phyloP scores from a whole-genome alignment of 257 asterid genomes.

The Craterostigma plantagineum region DNA sequence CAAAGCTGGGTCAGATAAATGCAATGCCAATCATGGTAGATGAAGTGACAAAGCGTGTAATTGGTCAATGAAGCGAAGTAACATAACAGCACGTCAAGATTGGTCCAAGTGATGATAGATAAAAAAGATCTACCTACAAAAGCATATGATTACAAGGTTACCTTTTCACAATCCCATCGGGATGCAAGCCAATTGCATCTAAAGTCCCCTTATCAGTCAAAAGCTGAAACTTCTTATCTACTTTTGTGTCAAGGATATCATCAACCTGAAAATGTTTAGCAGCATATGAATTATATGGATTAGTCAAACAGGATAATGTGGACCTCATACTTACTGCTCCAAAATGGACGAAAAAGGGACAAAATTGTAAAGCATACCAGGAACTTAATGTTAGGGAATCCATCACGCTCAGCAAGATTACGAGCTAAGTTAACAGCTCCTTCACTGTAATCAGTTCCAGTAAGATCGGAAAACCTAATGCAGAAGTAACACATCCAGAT shows the following conservation, averaged over 20 bases:
- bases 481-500: constrained; percentile 9
- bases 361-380: constrained; percentile 27
- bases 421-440: constrained; percentile 83
- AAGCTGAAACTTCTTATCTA: constrained; percentile 66
- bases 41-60: no score
- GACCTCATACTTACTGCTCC: no score
- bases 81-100: no score
- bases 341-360: not conserved
- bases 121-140: not conserved
- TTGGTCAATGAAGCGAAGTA: no score
- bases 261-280: constrained; percentile 44
- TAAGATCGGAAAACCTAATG: constrained; percentile 80
- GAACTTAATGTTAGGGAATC: constrained; percentile 53
- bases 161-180: constrained; percentile 92
- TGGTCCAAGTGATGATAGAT: no score
- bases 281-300: constrained; percentile 3
- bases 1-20: no score
- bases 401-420: constrained; percentile 69
- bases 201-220: constrained; percentile 85
- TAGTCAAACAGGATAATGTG: not conserved
- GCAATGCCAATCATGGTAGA: no score
- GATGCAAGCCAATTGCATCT: constrained; percentile 95
- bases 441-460: constrained; percentile 86
- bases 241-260: constrained; percentile 76
- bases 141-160: constrained; percentile 10